Percentiles rank a stretch among this genome's conserved stretches.
Conservation (phyloP, 176 grass and related monocot genomes). For the Triticum aestivum region DNA sequence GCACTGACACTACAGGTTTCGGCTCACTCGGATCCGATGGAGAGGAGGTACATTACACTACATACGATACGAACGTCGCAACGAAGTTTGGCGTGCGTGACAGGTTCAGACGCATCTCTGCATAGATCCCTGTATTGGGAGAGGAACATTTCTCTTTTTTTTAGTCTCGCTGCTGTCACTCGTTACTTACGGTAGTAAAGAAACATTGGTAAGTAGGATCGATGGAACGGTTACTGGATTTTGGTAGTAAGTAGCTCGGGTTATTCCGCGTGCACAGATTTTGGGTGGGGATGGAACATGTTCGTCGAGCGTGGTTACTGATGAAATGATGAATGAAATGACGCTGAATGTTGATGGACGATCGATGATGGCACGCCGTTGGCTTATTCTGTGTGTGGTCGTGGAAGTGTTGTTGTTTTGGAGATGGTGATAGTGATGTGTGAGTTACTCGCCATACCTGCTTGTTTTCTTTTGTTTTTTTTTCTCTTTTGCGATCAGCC, state of each 20-base stretch:
- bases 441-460: background rate
- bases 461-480: background rate
- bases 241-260: background rate
- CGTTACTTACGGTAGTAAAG: background rate
- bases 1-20: background rate
- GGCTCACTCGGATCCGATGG: background rate
- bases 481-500: no score
- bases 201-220: no score
- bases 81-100: background rate
- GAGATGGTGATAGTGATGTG: background rate
- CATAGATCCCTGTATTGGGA: background rate
- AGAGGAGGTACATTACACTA: background rate
- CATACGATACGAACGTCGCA: background rate
- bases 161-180: background rate
- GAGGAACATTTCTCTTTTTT: background rate
- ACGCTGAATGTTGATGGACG: background rate
- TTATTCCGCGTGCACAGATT: background rate
- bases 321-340: background rate
- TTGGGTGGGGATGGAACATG: background rate
- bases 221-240: background rate
- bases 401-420: background rate
- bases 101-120: background rate
- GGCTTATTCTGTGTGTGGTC: background rate
- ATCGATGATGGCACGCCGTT: background rate
- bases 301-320: background rate